Evolutionary conservation across 2,329 filamentous ascomycete genomes (phyloP).

Genomic region (Colletotrichum melonis): DNA sequence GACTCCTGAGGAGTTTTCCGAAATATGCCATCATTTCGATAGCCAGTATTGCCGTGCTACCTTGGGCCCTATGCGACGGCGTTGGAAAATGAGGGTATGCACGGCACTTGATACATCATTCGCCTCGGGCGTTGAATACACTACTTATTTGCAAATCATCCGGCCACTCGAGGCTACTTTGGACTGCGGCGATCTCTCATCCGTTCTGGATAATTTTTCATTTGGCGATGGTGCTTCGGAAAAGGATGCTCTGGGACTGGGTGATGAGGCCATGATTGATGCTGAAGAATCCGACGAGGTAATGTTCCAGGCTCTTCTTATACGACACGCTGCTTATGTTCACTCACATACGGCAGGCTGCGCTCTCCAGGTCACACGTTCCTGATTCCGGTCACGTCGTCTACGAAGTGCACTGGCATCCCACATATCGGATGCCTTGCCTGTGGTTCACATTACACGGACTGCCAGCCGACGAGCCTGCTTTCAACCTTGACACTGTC

Average conservation of each 20-base stretch:
- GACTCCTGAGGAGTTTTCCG: conserved; percentile 70
- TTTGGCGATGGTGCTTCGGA: conserved; percentile 45
- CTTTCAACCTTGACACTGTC: conserved; percentile 74
- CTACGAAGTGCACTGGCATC: conserved; percentile 81
- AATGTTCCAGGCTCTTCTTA: conserved; percentile 24
- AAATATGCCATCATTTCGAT: conserved; percentile 73
- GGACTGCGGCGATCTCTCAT: conserved; percentile 58
- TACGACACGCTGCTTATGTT: conserved; percentile 11
- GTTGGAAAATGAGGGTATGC: conserved; percentile 66
- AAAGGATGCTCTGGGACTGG: conserved; percentile 39
- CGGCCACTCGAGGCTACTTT: conserved; percentile 59
- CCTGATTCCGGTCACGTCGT: conserved; percentile 62
- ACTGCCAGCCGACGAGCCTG: conserved; percentile 64
- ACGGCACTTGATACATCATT: conserved; percentile 61
- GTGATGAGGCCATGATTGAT: conserved; percentile 60
- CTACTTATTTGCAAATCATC: conserved; percentile 68
- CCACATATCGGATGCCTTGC: conserved; percentile 79
- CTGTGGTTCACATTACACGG: conserved; percentile 79
- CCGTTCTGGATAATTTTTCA: conserved; percentile 58
- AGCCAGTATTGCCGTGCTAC: conserved; percentile 68
- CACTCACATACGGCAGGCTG: conserved; percentile 49
- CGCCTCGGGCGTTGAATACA: conserved; percentile 53
- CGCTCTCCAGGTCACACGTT: conserved; percentile 46
- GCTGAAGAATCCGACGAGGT: conserved; percentile 65
- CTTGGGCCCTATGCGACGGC: conserved; percentile 63